Percentiles rank a stretch among this genome's conserved stretches.
Evolutionary conservation across 1,139 yeast species (phyloP).

Genomic region (Scheffersomyces parashehatae): DNA sequence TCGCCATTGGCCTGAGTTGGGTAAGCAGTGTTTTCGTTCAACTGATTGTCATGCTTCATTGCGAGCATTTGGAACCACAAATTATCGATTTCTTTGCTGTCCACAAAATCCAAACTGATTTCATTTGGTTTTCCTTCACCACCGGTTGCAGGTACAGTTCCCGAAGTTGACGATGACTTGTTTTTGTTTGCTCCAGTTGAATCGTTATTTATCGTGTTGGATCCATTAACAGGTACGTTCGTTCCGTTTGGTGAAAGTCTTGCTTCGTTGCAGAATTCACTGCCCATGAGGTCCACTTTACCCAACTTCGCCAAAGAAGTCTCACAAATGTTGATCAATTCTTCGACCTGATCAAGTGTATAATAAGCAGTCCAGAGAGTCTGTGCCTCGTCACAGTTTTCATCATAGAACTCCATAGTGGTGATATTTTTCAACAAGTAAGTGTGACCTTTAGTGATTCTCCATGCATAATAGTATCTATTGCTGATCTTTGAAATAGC

Average conservation of each 20-base stretch:
- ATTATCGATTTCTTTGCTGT: slow-evolving; percentile 34
- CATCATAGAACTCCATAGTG: slow-evolving; percentile 6
- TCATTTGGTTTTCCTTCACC: not conserved
- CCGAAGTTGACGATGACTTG: slow-evolving; percentile 4
- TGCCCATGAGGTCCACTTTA: not conserved
- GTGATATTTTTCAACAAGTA: slow-evolving; percentile 9
- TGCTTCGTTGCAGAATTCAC: not conserved
- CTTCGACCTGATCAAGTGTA: not conserved
- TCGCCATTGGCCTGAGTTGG: not conserved
- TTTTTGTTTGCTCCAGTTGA: not conserved
- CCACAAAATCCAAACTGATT: slow-evolving; percentile 15
- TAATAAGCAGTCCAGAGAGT: not conserved
- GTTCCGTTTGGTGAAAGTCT: not conserved
- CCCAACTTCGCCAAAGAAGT: not conserved
- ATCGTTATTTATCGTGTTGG: not conserved
- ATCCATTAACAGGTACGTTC: not conserved
- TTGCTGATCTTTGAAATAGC: slow-evolving; percentile 10
- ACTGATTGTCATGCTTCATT: slow-evolving; percentile 23
- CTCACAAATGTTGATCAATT: not conserved
- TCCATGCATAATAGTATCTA: slow-evolving; percentile 12
- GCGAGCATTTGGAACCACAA: slow-evolving; percentile 38
- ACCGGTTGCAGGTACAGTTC: not conserved
- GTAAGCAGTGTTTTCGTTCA: not conserved
- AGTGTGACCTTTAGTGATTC: slow-evolving; percentile 8
- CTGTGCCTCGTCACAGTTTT: not conserved